A percentile compares a stretch with the other conserved stretches of the same genome.
Conservation (phyloP, 768 basidiomycete species). For the Lyophyllum shimeji region DNA sequence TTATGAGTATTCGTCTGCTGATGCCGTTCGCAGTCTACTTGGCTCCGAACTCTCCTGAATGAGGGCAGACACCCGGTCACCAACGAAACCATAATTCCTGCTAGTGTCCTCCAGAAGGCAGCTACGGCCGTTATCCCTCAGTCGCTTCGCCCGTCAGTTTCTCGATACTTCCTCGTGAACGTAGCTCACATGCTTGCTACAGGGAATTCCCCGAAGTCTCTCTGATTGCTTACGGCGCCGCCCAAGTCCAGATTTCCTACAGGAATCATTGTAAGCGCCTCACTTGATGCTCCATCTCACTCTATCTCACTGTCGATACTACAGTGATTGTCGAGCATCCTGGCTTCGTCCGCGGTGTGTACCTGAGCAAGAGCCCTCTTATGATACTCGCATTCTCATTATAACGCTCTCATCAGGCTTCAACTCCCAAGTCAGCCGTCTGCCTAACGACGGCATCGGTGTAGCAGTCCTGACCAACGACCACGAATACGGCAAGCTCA, state of each 20-base stretch:
- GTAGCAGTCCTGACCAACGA: conserved; percentile 28
- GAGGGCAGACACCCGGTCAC: conserved; percentile 23
- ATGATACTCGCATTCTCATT: background rate
- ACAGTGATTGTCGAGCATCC: conserved; percentile 10
- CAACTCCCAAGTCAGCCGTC: conserved; percentile 12
- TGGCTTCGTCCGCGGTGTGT: conserved; percentile 9
- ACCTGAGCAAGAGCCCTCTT: background rate
- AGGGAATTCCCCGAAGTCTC: conserved; percentile 25
- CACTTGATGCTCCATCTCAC: background rate
- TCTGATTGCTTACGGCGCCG: conserved; percentile 24
- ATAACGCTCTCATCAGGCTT: conserved; percentile 3
- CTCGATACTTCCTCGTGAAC: background rate
- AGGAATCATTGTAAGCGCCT: conserved; percentile 21
- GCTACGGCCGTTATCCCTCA: conserved; percentile 22
- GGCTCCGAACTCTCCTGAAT: conserved; percentile 27
- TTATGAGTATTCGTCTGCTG: background rate
- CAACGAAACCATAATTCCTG: conserved; percentile 24
- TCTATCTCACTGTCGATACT: background rate
- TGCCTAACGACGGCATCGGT: conserved; percentile 18
- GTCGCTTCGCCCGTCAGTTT: conserved; percentile 16
- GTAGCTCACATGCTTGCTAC: background rate
- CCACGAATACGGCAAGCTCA: conserved; percentile 17
- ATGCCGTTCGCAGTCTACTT: conserved; percentile 21
- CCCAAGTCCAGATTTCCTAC: conserved; percentile 22
- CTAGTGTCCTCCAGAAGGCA: conserved; percentile 19